Conservation (phyloP, 768 basidiomycete genomes). For the Rhizopogon salebrosus region DNA sequence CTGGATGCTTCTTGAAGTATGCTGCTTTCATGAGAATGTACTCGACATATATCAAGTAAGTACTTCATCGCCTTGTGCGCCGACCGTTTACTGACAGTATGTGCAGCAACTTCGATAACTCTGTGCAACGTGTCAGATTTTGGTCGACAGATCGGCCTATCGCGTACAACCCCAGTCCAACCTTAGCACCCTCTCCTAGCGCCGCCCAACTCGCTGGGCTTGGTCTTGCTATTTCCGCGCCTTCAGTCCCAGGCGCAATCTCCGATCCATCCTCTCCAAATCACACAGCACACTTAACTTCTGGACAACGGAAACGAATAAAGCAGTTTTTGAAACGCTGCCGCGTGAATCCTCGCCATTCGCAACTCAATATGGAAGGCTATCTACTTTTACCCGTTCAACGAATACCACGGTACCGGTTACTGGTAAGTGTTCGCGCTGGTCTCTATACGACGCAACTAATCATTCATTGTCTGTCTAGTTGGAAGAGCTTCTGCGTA, state of each 20-base stretch:
- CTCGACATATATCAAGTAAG: slow-evolving; percentile 95
- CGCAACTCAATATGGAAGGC: slow-evolving; percentile 90
- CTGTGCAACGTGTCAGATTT: slow-evolving; percentile 78
- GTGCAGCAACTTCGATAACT: slow-evolving; percentile 87
- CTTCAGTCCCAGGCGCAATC: slow-evolving; percentile 40
- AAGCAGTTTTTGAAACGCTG: slow-evolving; percentile 87
- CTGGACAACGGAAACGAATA: slow-evolving; percentile 84
- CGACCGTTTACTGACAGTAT: slow-evolving; percentile 10
- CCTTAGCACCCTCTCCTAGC: slow-evolving; percentile 51
- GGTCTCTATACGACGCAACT: background rate
- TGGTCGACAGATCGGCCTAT: slow-evolving; percentile 67
- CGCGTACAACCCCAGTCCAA: slow-evolving; percentile 33
- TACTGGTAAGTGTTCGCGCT: slow-evolving; percentile 60
- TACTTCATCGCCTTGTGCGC: slow-evolving; percentile 9
- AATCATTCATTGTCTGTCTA: slow-evolving; percentile 1
- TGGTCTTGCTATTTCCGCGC: slow-evolving; percentile 50
- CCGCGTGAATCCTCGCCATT: slow-evolving; percentile 83
- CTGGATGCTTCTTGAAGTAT: slow-evolving; percentile 86
- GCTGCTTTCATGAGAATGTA: slow-evolving; percentile 99
- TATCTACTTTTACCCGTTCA: slow-evolving; percentile 94
- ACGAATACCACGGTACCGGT: slow-evolving; percentile 92
- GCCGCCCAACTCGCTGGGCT: slow-evolving; percentile 59
- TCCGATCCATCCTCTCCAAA: slow-evolving; percentile 34
- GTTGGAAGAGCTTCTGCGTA: slow-evolving; percentile 83
- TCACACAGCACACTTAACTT: slow-evolving; percentile 54